Percentiles rank a stretch among this genome's conserved stretches.
These are phyloP conservation scores for Penicillium desertorum DNA, from an alignment of 495 filamentous ascomycete species.

Conservation along the genomic window DNA sequence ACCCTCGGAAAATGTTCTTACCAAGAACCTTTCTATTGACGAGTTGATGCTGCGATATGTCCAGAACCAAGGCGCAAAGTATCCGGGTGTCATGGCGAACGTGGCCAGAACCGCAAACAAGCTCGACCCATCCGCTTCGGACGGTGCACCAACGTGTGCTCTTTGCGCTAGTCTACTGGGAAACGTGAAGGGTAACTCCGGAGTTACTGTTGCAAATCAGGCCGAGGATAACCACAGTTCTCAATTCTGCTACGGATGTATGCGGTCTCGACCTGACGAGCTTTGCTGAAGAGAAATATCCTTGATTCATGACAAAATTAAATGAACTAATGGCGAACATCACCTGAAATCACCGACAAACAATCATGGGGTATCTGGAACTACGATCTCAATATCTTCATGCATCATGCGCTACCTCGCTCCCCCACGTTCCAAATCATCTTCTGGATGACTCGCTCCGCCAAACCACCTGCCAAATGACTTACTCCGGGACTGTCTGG, in stretches of 20 bases:
- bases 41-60: slow-evolving; percentile 89
- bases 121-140: slow-evolving; percentile 45
- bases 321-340: slow-evolving; percentile 7
- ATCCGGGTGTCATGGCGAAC: slow-evolving; percentile 90
- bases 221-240: slow-evolving; percentile 20
- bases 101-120: slow-evolving; percentile 86
- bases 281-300: slow-evolving; percentile 49
- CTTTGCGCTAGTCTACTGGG: slow-evolving; percentile 48
- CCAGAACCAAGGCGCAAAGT: slow-evolving; percentile 78
- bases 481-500: slow-evolving; percentile 24
- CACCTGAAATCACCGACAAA: slow-evolving; percentile 5
- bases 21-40: slow-evolving; percentile 77
- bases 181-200: slow-evolving; percentile 33
- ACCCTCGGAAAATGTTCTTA: slow-evolving; percentile 50
- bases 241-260: slow-evolving; percentile 59
- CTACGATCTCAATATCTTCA: slow-evolving; percentile 8
- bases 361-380: slow-evolving; percentile 19
- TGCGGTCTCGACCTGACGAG: slow-evolving; percentile 45
- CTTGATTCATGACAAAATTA: slow-evolving; percentile 4
- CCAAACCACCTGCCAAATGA: slow-evolving; percentile 36
- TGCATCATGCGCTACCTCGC: slow-evolving; percentile 4
- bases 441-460: slow-evolving; percentile 29
- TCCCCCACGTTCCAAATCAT: slow-evolving; percentile 36
- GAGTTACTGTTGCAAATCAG: slow-evolving; percentile 25
- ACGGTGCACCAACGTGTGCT: slow-evolving; percentile 26